phyloP scores from a whole-genome alignment of 345 rosid species.

The Linum tenue region DNA sequence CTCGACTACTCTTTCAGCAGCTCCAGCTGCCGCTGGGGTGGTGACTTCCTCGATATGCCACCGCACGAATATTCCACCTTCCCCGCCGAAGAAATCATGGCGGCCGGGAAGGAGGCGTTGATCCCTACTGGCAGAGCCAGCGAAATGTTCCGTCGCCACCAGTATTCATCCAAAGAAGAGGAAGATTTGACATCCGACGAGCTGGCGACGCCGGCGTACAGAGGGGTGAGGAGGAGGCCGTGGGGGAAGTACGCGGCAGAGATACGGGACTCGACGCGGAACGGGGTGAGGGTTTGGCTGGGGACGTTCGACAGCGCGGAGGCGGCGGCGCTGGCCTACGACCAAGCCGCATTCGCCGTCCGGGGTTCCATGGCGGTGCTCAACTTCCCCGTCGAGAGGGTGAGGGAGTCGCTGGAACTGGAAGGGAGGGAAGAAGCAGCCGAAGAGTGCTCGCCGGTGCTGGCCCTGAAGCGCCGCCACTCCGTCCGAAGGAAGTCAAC shows the following conservation, averaged over 20 bases:
- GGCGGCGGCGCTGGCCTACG: conserved; percentile 8
- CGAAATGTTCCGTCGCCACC: not conserved
- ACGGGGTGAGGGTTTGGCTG: conserved; percentile 10
- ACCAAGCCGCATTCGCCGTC: conserved; percentile 7
- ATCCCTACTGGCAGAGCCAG: too few relatives aligned
- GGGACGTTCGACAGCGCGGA: conserved; percentile 2
- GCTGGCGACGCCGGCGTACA: conserved; percentile 2
- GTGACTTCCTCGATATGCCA: too few relatives aligned
- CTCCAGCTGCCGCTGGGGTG: too few relatives aligned
- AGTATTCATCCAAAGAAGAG: too few relatives aligned
- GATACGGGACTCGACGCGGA: not conserved
- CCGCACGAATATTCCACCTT: too few relatives aligned
- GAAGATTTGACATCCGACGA: too few relatives aligned
- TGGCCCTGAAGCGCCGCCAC: conserved; percentile 7
- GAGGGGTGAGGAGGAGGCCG: not conserved
- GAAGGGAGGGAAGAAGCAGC: not conserved
- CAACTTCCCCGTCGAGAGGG: conserved; percentile 6
- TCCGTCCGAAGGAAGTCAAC: not conserved
- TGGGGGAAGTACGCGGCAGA: not conserved
- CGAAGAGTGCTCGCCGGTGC: not conserved
- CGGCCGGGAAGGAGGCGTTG: not conserved
- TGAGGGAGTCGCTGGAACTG: conserved; percentile 11
- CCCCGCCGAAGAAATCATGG: not conserved
- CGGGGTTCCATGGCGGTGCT: conserved; percentile 9
- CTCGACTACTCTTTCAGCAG: too few relatives aligned